Evolutionary conservation across 2,329 filamentous ascomycete species (phyloP), one percentile per base, ranked within the genome.

Genomic region (Fusarium secorum): DNA sequence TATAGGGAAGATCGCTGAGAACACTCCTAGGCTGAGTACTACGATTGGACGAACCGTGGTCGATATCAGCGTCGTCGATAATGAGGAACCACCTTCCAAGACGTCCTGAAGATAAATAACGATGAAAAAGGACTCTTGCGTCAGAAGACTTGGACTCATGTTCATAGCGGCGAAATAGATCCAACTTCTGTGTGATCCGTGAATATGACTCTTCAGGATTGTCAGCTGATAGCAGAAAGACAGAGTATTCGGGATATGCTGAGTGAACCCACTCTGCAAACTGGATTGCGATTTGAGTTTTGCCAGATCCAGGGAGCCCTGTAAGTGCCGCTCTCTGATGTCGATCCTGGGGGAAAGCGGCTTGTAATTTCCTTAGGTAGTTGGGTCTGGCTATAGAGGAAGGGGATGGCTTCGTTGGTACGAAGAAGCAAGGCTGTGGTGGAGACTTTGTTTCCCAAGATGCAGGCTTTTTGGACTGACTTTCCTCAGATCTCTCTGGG

Each of bases 1-100:
- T 4, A 4, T 17, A 0, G 3, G 46, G 46, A 8, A 51, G 18
- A 22, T 18, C 4, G 4, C 4, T 22, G 9, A 51, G 18, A 5
- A 4, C 17, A 10, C 7, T 26, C 3, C 10, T 4, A 3, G 33
- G n/a, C 7, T n/a, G 36, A 8, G n/a, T n/a, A n/a, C n/a, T n/a
- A n/a, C n/a, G n/a, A n/a, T n/a, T n/a, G n/a, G n/a, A n/a, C n/a
- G n/a, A n/a, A n/a, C n/a, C n/a, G n/a, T n/a, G n/a, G n/a, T n/a
- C n/a, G n/a, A n/a, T n/a, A n/a, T n/a, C n/a, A n/a, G 24, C 36
- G 15, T 39, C 20, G 13, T 53, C 49, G 4, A 39, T 53, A 4
- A 53, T 39, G 9, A 53, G 15, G 7, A 38, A 53, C 35, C 49
- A 53, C 14, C 26, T 11, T 20, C 24, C 26, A 22, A 28, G 3